phyloP scores from a whole-genome alignment of 108 stramenopile species.

The Pseudonitzschia delicatissima region DNA sequence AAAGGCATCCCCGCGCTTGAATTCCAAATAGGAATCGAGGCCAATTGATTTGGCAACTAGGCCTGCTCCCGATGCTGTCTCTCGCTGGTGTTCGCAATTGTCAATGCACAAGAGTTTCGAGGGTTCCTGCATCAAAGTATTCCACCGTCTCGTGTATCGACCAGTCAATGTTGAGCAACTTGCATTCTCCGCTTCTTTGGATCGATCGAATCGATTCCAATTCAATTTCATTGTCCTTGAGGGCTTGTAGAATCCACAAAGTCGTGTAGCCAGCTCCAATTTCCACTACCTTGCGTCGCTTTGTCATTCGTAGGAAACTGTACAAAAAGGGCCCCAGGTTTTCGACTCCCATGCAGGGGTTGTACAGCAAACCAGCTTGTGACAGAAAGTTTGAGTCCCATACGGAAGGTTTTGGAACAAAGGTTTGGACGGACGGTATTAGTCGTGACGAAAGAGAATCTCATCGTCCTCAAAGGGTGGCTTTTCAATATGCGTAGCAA shows the following conservation, averaged over 20 bases:
- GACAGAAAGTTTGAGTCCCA: conserved; percentile 50
- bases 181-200: conserved; percentile 40
- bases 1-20: conserved; percentile 72
- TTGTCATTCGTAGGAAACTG: conserved; percentile 67
- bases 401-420: conserved; percentile 47
- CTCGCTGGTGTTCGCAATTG: conserved; percentile 79
- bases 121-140: conserved; percentile 20
- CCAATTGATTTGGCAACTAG: conserved; percentile 64
- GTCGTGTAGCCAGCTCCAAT: conserved; percentile 87
- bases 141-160: conserved; percentile 27
- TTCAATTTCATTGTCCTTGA: conserved; percentile 82
- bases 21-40: conserved; percentile 58
- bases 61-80: conserved; percentile 66
- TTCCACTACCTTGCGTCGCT: conserved; percentile 63
- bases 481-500: conserved; percentile 38
- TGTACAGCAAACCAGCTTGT: conserved; percentile 56
- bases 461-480: conserved; percentile 16
- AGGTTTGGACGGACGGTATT: conserved; percentile 52
- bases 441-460: conserved; percentile 54
- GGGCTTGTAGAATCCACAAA: conserved; percentile 71
- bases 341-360: conserved; percentile 88
- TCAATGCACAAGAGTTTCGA: conserved; percentile 71
- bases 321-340: conserved; percentile 74
- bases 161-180: conserved; percentile 74
- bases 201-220: conserved; percentile 51